phyloP scores from a whole-genome alignment of 2,329 filamentous ascomycete genomes.

The Fusarium gaditjirri region DNA sequence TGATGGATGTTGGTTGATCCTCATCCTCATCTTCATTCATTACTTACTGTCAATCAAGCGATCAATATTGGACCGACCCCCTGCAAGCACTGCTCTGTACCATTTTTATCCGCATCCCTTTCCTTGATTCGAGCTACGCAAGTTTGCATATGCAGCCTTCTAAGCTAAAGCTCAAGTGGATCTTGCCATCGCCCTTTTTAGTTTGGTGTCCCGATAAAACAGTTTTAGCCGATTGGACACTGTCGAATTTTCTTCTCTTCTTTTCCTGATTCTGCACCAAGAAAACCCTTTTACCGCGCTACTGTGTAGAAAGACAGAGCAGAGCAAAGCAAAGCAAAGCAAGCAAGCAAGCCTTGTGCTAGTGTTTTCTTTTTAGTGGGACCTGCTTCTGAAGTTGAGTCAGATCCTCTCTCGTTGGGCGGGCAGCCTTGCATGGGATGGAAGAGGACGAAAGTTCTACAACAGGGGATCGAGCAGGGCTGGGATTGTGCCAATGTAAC shows the following conservation, averaged over 20 bases:
- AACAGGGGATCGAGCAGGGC: slow-evolving; percentile 20
- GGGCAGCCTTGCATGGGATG: slow-evolving; percentile 30
- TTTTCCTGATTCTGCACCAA: not conserved
- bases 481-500: slow-evolving; percentile 19
- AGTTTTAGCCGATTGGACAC: slow-evolving; percentile 22
- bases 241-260: not conserved
- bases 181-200: not conserved
- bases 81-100: slow-evolving; percentile 12
- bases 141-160: slow-evolving; percentile 6
- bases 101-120: slow-evolving; percentile 7
- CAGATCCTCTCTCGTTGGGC: not conserved
- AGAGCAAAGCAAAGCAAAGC: too few species aligned
- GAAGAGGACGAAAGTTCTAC: not conserved
- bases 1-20: slow-evolving; percentile 2
- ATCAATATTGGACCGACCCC: slow-evolving; percentile 4
- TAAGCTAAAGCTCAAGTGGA: slow-evolving; percentile 18
- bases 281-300: not conserved
- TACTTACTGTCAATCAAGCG: not conserved
- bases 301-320: not conserved
- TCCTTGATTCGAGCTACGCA: slow-evolving; percentile 25
- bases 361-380: not conserved
- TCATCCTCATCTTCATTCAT: slow-evolving; percentile 7
- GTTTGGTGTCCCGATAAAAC: slow-evolving; percentile 13
- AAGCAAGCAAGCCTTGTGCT: not conserved
- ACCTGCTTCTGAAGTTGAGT: not conserved